These are phyloP conservation scores for Fennellomyces sp. DNA, from an alignment of 371 early-diverging fungal species.

Conservation along the genomic window DNA sequence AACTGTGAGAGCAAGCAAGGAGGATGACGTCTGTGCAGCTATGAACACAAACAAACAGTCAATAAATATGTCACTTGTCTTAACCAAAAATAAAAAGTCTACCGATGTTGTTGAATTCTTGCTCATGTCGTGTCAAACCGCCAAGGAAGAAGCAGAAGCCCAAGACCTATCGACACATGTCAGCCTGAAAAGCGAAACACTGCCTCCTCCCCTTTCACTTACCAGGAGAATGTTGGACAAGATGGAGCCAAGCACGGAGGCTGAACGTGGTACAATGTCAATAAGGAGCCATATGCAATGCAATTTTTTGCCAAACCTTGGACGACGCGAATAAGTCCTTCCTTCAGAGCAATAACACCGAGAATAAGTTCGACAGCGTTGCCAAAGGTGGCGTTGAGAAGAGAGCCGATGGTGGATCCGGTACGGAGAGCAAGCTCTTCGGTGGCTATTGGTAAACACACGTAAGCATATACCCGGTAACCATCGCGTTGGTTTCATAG, in stretches of 20 bases:
- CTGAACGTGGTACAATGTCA: slow-evolving; percentile 15
- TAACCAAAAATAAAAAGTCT: neutral
- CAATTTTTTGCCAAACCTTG: slow-evolving; percentile 59
- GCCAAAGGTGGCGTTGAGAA: slow-evolving; percentile 56
- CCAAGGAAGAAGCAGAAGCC: slow-evolving; percentile 35
- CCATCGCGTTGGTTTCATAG: neutral
- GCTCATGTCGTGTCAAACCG: slow-evolving; percentile 54
- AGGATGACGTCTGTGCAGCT: slow-evolving; percentile 78
- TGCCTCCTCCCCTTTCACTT: slow-evolving; percentile 24
- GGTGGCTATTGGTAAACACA: slow-evolving; percentile 26
- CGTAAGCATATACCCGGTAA: neutral
- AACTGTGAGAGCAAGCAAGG: slow-evolving; percentile 77
- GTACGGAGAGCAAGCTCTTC: slow-evolving; percentile 45
- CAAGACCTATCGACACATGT: slow-evolving; percentile 17
- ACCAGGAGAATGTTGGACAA: slow-evolving; percentile 49
- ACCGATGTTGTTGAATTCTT: slow-evolving; percentile 53
- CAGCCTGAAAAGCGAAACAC: slow-evolving; percentile 25
- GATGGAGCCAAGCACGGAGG: slow-evolving; percentile 48
- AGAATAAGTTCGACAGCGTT: slow-evolving; percentile 86
- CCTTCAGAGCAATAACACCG: slow-evolving; percentile 78
- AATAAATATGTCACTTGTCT: slow-evolving; percentile 20
- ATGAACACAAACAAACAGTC: neutral
- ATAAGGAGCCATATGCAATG: neutral
- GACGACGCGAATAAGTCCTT: slow-evolving; percentile 82
- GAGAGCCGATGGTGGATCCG: slow-evolving; percentile 30